Base-by-base conservation (phyloP, 2,329 filamentous ascomycete species). In the Trichoderma lentiforme region DNA sequence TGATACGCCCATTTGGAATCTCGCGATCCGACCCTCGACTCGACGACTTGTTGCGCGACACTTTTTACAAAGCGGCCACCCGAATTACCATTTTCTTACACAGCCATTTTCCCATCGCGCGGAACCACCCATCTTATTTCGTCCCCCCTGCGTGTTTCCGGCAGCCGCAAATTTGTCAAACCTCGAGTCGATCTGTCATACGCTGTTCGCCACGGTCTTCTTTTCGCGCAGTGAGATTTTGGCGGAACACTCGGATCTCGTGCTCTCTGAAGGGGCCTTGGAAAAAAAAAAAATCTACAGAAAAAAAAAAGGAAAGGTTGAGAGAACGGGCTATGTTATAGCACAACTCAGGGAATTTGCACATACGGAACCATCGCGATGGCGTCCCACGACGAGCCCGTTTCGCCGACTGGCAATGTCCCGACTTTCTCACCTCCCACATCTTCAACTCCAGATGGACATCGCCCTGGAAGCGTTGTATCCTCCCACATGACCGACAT, bases 401-500 rank as follows among this genome's bases (percentile, higher is more conserved):
- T 81, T 34, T 77, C 78, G 65, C 81, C 82, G 71, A 81, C 83
- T 58, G 76, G 78, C 66, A 81, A 84, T 66, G 82, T 82, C 51
- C 79, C 80, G 71, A 78, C 79, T 72, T 83, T 84, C 28, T 34
- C 66, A 26, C 26, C n/a, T 68, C 79, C 84, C 3, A 81, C 83
- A 57, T 82, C 83, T 62, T 82, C 84, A 3, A 80, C 76, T 63
- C 81, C 81, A 78, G 79, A 84, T 56, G 78, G 81, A 57, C 80
- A 84, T 72, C 86, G 88, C 36, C 86, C 88, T 26, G 85, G 89
- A 61, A 92, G 90, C 74, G 86, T 92, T 72, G 91, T 93, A 68
- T 93, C 91, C 32, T 92, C 91, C 72, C 89, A 89, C 73, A 91
- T 93, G 87, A 93, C 91, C 36, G 88, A 90, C 73, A 87, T 90